A percentile compares a stretch with the other conserved stretches of the same genome.
Conservation (phyloP, 148 eudicot species). For the Hydrangea macrophylla region DNA sequence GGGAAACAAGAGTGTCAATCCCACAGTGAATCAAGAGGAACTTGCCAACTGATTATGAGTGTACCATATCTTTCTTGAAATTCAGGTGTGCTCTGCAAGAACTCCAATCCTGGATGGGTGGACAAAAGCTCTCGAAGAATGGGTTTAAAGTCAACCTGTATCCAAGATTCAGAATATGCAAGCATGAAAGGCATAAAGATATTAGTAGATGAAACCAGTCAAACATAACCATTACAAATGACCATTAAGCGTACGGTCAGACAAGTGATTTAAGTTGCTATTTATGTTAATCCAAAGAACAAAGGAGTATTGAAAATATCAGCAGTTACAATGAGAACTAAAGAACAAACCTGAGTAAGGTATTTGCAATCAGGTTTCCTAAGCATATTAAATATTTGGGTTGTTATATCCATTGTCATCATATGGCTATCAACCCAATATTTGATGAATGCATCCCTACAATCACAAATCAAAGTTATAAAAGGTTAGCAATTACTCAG, state of each 20-base stretch:
- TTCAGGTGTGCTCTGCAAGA: constrained; percentile 22
- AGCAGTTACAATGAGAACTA: background rate
- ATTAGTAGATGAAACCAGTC: background rate
- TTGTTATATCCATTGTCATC: constrained; percentile 16
- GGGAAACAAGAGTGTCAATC: background rate
- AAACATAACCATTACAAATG: background rate
- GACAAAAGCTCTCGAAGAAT: constrained; percentile 20
- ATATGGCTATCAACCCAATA: constrained; percentile 25
- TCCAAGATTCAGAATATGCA: background rate
- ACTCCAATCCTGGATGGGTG: constrained; percentile 23
- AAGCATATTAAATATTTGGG: constrained; percentile 21
- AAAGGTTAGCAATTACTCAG: background rate
- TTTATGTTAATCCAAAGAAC: background rate
- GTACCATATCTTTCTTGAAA: constrained; percentile 29
- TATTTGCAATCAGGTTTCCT: constrained; percentile 25
- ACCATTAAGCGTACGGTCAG: background rate
- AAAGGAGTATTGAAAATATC: background rate
- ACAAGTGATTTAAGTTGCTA: background rate
- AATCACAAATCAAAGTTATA: background rate
- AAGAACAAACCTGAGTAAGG: constrained; percentile 22
- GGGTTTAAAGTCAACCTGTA: constrained; percentile 23
- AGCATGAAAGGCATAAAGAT: background rate
- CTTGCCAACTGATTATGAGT: background rate
- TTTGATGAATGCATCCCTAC: constrained; percentile 24
- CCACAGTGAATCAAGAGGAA: background rate